Base-by-base conservation (phyloP, 129 eudicot species). In the Apium graveolens region DNA sequence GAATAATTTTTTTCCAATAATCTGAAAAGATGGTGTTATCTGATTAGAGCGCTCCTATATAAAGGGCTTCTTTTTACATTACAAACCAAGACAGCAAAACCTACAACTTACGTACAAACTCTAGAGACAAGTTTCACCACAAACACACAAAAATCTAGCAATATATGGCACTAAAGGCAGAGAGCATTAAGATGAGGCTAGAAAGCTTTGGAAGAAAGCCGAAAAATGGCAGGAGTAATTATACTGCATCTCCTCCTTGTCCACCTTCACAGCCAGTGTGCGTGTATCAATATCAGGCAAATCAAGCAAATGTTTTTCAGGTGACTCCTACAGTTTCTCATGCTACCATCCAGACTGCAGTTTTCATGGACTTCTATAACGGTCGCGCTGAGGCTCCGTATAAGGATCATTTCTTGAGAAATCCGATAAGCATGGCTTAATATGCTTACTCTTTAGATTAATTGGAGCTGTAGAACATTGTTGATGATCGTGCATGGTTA, bases 361-460 rank as follows among this genome's bases (percentile, higher is more conserved):
- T 13, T 73, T 66, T 31, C 72, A 73, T 73, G 77, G 55, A 73
- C 35, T 73, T 12, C 0, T 43, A 48, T 5, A 27, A 42, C 5
- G 27, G 18, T 42, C 76, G 31, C 9, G 57, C 11, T 27, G 57
- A 49, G 68, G 34, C 68, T 60, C n/a, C 20, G 6, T 26, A 34
- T 17, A 44, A 43, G n/a, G 38, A 73, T 73, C 29, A 73, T 73
- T 21, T 49, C 31, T 0, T 27, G n/a, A 44, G 60, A 73, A 73
- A 73, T 11, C 77, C 77, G 26, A 26, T 73, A 26, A 44, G 39
- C 46, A 73, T 44, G 77, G 77, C 77, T 73, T 73, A 73, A 42
- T 7, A 39, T 24, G 32, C 32, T 2, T n/a, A 11, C 65, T 55
- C 12, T 24, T 10, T 21, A 7, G 65, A 24, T 21, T 53, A 20